These are phyloP conservation scores for Cytospora leucostoma DNA, from an alignment of 2,329 filamentous ascomycete genomes.

Conservation along the genomic window DNA sequence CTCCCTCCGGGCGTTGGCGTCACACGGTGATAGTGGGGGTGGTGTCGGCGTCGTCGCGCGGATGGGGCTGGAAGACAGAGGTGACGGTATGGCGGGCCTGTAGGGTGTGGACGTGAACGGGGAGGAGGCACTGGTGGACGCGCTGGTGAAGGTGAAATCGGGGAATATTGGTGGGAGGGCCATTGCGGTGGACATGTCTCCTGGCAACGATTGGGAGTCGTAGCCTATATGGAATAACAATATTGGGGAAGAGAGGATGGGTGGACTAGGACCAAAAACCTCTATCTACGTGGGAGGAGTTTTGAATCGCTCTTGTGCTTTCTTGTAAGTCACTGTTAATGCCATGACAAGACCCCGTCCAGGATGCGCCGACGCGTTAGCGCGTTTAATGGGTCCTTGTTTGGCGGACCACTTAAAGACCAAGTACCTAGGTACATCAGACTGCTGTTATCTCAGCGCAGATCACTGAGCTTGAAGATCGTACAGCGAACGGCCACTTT, in stretches of 20 bases:
- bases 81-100: conserved; percentile 54
- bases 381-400: conserved; percentile 2
- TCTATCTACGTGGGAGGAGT: neutral
- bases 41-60: conserved; percentile 54
- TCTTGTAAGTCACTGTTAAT: neutral
- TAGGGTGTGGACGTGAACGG: conserved; percentile 38
- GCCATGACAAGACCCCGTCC: neutral
- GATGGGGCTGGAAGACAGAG: conserved; percentile 57
- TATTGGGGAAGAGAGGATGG: neutral
- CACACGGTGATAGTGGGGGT: conserved; percentile 45
- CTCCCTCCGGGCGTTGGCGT: conserved; percentile 46
- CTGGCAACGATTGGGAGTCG: neutral
- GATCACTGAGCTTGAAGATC: neutral
- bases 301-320: neutral
- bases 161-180: conserved; percentile 46
- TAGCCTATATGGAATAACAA: neutral
- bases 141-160: conserved; percentile 33
- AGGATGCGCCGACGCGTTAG: conserved; percentile 3
- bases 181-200: conserved; percentile 39
- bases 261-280: neutral
- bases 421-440: too few species aligned
- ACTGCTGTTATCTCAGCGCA: neutral
- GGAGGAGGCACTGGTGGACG: neutral
- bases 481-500: too few species aligned
- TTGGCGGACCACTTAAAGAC: neutral